Percentiles rank a stretch among this genome's conserved stretches.
These are phyloP conservation scores for Plectosphaerella plurivora DNA, from an alignment of 2,329 filamentous ascomycete genomes.

Conservation along the genomic window DNA sequence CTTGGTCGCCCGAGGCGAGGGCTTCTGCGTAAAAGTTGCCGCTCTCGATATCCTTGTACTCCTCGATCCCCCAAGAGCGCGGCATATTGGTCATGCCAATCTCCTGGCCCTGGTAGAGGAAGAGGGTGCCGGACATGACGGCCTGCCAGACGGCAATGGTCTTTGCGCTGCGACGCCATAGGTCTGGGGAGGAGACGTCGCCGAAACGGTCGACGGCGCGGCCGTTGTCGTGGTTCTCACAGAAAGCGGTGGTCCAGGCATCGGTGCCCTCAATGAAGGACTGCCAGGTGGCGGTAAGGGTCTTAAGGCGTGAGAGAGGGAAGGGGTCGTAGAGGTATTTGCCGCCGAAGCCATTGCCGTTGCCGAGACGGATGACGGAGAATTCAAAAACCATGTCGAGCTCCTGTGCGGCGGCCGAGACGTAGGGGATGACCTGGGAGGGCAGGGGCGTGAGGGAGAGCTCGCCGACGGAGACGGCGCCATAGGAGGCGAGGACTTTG, in stretches of 20 bases:
- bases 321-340: slow-evolving; percentile 48
- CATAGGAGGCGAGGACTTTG: slow-evolving; percentile 47
- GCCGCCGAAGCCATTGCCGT: slow-evolving; percentile 37
- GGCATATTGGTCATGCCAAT: slow-evolving; percentile 58
- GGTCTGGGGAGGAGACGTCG: slow-evolving; percentile 34
- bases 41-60: slow-evolving; percentile 51
- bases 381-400: slow-evolving; percentile 60
- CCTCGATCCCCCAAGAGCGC: slow-evolving; percentile 41
- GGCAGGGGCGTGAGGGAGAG: slow-evolving; percentile 51
- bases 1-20: slow-evolving; percentile 24
- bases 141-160: slow-evolving; percentile 46
- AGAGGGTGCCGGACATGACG: slow-evolving; percentile 48
- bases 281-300: slow-evolving; percentile 41
- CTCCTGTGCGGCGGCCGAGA: slow-evolving; percentile 46
- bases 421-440: slow-evolving; percentile 48
- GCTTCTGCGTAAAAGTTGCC: slow-evolving; percentile 46
- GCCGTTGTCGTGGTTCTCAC: slow-evolving; percentile 62
- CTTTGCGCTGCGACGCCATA: slow-evolving; percentile 42
- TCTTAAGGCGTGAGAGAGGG: slow-evolving; percentile 37
- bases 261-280: slow-evolving; percentile 42
- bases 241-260: slow-evolving; percentile 56
- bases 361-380: slow-evolving; percentile 50
- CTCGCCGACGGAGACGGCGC: slow-evolving; percentile 59
- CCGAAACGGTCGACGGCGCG: slow-evolving; percentile 53
- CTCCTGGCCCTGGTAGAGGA: slow-evolving; percentile 57